Base-by-base conservation (phyloP, 306 rosid species). In the Pterocarpus santalinus region DNA sequence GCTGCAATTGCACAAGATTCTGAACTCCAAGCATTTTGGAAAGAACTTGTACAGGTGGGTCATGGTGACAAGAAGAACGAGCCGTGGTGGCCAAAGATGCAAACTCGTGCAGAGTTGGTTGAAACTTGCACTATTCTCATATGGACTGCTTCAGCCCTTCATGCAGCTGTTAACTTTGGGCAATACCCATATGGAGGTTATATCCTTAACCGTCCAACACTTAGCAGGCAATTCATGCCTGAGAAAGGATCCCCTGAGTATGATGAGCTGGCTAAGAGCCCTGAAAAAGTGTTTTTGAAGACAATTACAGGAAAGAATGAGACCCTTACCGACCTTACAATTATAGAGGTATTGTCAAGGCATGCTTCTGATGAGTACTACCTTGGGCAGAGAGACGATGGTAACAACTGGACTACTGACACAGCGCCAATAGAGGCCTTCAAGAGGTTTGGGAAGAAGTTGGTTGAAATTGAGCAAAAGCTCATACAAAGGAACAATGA, bases 101-200 rank as follows among this genome's bases (percentile, higher is more conserved):
- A 86, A 33, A 83, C 91, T 5, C 38, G 41, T 2, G 72, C 53
- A 6, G 94, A 88, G 56, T 56, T 91, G 4, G 51, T 85, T 3
- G 85, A 88, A 72, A 41, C 88, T 7, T 88, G 90, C 81, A 81
- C 87, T 7, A 91, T 72, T 8, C 65, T 89, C 75, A 86, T 91
- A 64, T 91, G 93, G 90, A 85, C 76, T 38, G 86, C 89, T 68
- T 91, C 94, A 38, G 92, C 94, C 0, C 85, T 86, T 1, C 57
- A 51, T 12, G 57, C 57, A 51, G 57, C 57, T 4, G 57, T 51
- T 14, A 51, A 51, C 4, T 5, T 89, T 0, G 93, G 93, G 17
- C 97, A 89, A 75, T 91, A 86, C 65, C 88, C 96, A 7, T 89
- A 72, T 32, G 96, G 90, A 32, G 96, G 96, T 4, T 89, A 60